Percentiles rank a stretch among this genome's conserved stretches.
Conservation (phyloP, 1,284 basidiomycete species). For the Papiliotrema flavescens region DNA sequence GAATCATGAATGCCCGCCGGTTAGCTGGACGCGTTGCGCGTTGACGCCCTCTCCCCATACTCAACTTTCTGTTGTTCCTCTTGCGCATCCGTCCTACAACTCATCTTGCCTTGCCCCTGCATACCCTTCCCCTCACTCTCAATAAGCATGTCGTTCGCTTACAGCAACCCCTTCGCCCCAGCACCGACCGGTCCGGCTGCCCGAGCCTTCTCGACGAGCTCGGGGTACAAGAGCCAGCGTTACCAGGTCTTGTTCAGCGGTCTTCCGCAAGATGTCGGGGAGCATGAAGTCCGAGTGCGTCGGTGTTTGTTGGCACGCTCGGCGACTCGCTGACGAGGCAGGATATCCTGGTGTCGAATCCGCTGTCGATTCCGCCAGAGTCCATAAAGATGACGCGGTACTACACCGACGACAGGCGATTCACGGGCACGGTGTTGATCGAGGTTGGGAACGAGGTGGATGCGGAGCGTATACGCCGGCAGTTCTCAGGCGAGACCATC, state of each 20-base stretch:
- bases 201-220: not conserved
- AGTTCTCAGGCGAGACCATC: constrained; percentile 39
- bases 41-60: no score
- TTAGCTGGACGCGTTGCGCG: constrained; percentile 41
- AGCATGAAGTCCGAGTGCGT: constrained; percentile 37
- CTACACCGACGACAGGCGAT: constrained; percentile 19
- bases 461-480: constrained; percentile 34
- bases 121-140: not conserved
- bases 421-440: constrained; percentile 35
- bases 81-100: not conserved
- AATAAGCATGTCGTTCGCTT: constrained; percentile 11
- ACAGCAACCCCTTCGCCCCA: constrained; percentile 13
- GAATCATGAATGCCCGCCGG: constrained; percentile 62
- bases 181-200: not conserved
- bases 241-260: constrained; percentile 38
- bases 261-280: constrained; percentile 36
- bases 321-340: not conserved
- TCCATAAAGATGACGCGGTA: constrained; percentile 27
- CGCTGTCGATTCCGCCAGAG: not conserved
- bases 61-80: no score
- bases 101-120: not conserved
- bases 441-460: constrained; percentile 29
- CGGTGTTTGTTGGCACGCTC: not conserved
- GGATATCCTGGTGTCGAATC: not conserved
- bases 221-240: not conserved